Evolutionary conservation across 352 stramenopile species (phyloP), one percentile per base, ranked within the genome.

Genomic region (Detonula confervacea): DNA sequence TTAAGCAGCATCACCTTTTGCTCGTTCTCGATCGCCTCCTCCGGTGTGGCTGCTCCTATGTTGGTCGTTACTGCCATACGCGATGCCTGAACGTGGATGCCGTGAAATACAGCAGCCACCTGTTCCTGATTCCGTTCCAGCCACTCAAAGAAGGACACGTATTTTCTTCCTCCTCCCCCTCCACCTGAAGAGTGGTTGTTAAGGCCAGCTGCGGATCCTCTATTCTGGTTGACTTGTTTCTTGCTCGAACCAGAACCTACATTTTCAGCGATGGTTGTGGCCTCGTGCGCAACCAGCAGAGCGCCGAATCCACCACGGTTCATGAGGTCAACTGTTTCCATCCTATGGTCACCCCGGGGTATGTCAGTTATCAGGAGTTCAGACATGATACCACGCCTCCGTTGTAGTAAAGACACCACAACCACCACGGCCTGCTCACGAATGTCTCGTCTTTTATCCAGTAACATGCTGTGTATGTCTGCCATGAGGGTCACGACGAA

Each of bases 141-240:
- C 90, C 90, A 94, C 51, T 91, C 83, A 70, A 94, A 94, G 67
- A 94, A 94, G 1, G 86, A 84, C 33, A 63, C 80, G 67, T 92
- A 93, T 29, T 90, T 89, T 60, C 80, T 83, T 66, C 91, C 87
- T 3, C 42, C n/a, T n/a, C n/a, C n/a, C n/a, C n/a, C n/a, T n/a
- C n/a, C n/a, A n/a, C n/a, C n/a, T n/a, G n/a, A n/a, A n/a, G n/a
- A n/a, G n/a, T n/a, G n/a, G n/a, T n/a, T n/a, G n/a, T n/a, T n/a
- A n/a, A n/a, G n/a, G n/a, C n/a, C n/a, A n/a, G n/a, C 65, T 27
- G 18, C 24, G 27, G 47, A 49, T 6, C 66, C 33, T 57, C 47
- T 20, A 51, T n/a, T 7, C 16, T n/a, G 57, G 44, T 75, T 30
- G 33, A 29, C n/a, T 29, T 14, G 29, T 37, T 20, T 18, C n/a